Conservation (phyloP, 495 filamentous ascomycete genomes). For the Aspergillus kassunensis region DNA sequence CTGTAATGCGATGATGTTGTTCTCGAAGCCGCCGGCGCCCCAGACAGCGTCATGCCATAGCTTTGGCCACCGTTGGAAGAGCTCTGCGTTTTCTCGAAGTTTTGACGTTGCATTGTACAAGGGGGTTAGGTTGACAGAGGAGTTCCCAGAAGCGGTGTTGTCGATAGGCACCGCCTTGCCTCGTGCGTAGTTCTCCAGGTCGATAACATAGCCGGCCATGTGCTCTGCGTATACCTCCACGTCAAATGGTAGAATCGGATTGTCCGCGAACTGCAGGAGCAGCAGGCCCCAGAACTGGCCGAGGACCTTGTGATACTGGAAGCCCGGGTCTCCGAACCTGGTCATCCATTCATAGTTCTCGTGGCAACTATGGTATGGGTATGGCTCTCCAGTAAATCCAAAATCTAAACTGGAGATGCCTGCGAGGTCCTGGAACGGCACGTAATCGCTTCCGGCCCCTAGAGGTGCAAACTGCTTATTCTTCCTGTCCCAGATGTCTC, state of each 20-base stretch:
- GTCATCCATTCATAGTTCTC: conserved; percentile 89
- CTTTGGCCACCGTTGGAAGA: conserved; percentile 70
- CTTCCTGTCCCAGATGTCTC: conserved; percentile 69
- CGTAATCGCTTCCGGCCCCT: conserved; percentile 81
- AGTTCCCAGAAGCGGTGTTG: conserved; percentile 16
- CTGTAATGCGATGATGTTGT: conserved; percentile 56
- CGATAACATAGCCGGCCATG: conserved; percentile 56
- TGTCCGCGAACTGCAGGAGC: conserved; percentile 80
- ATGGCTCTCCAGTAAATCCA: conserved; percentile 64
- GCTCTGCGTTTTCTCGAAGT: conserved; percentile 53
- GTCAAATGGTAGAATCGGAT: conserved; percentile 78
- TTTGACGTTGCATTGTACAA: conserved; percentile 58
- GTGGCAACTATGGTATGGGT: conserved; percentile 79
- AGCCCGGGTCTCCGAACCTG: conserved; percentile 71
- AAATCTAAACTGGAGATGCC: conserved; percentile 88
- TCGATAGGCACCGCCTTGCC: conserved; percentile 46
- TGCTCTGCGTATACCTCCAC: conserved; percentile 68
- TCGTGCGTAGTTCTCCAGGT: conserved; percentile 63
- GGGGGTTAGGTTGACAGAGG: conserved; percentile 50
- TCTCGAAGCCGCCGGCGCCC: conserved; percentile 66
- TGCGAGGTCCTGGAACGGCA: conserved; percentile 91
- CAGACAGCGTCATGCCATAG: conserved; percentile 67
- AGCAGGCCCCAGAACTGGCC: conserved; percentile 77
- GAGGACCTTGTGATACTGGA: conserved; percentile 74
- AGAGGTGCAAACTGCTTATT: conserved; percentile 57